Conservation (phyloP, 140 eudicot species). For the Oenanthe javanica region DNA sequence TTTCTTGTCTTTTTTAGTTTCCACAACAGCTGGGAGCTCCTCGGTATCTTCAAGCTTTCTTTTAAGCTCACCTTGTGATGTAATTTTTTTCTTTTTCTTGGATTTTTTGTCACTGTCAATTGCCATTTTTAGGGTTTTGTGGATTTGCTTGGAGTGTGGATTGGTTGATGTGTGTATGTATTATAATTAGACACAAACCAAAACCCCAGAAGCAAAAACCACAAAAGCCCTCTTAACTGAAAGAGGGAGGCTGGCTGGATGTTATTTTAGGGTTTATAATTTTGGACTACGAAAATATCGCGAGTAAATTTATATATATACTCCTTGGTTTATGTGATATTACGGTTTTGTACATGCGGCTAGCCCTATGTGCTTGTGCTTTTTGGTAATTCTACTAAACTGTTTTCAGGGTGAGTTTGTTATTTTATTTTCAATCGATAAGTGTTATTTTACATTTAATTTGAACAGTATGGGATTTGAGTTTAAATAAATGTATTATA, state of each 20-base stretch:
- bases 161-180: background rate
- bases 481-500: too few relatives aligned
- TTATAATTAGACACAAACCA: background rate
- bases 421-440: too few relatives aligned
- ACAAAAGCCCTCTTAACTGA: slow-evolving; percentile 4
- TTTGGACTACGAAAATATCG: background rate
- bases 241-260: background rate
- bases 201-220: slow-evolving; percentile 8
- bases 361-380: too few relatives aligned
- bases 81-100: slow-evolving; percentile 36
- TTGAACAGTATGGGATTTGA: too few relatives aligned
- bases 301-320: too few relatives aligned
- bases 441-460: too few relatives aligned
- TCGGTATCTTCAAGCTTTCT: slow-evolving; percentile 54
- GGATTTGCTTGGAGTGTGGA: slow-evolving; percentile 2
- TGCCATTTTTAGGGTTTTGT: slow-evolving; percentile 27
- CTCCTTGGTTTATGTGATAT: too few relatives aligned
- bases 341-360: too few relatives aligned
- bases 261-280: slow-evolving; percentile 9
- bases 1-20: slow-evolving; percentile 38
- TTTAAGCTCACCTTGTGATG: slow-evolving; percentile 37
- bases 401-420: too few relatives aligned
- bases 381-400: too few relatives aligned
- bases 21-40: slow-evolving; percentile 21
- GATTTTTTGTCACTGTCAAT: slow-evolving; percentile 33